phyloP scores from a whole-genome alignment of 495 filamentous ascomycete genomes.

The Annulohypoxylon bovei region DNA sequence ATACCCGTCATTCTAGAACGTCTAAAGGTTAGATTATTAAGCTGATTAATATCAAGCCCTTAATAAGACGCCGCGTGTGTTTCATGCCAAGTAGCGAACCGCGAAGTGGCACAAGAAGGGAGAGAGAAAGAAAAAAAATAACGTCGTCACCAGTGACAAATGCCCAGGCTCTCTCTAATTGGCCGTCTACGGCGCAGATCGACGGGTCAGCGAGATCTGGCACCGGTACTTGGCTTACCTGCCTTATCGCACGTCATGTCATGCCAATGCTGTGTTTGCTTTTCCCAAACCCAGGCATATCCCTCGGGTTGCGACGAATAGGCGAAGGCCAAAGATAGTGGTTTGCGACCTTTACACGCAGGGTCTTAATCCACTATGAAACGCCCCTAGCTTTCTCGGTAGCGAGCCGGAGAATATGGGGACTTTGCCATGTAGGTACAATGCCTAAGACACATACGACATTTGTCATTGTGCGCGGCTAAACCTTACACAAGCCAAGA shows the following conservation, averaged over 20 bases:
- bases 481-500: background rate
- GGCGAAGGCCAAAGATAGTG: background rate
- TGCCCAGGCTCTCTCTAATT: background rate
- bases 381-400: background rate
- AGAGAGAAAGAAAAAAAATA: background rate
- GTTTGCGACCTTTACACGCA: background rate
- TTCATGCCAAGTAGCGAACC: background rate
- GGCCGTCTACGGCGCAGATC: background rate
- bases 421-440: background rate
- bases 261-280: constrained; percentile 1
- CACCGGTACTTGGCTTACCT: background rate
- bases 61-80: background rate
- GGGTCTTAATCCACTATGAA: background rate
- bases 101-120: background rate
- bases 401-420: constrained; percentile 6
- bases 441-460: background rate
- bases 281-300: constrained; percentile 1
- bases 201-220: background rate
- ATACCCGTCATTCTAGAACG: background rate
- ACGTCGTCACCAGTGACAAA: constrained; percentile 3
- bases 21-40: background rate
- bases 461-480: background rate
- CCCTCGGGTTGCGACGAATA: background rate
- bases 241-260: constrained; percentile 2
- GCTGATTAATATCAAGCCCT: background rate